Conservation (phyloP, 2,329 filamentous ascomycete species). For the Calonectria honghensis region DNA sequence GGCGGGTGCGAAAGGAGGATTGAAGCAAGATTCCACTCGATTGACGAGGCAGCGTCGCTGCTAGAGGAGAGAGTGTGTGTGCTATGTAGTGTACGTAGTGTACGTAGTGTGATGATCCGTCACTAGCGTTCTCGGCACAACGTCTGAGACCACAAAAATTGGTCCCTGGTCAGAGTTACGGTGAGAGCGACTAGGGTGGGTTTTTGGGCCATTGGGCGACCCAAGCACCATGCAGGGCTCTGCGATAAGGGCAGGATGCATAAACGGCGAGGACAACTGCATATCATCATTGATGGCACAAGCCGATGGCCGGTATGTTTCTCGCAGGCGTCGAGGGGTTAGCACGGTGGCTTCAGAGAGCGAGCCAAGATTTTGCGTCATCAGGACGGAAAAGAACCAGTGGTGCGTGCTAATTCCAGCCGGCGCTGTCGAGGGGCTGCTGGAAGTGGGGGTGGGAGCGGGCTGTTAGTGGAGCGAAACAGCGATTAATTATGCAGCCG, state of each 20-base stretch:
- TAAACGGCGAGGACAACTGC: conserved; percentile 7
- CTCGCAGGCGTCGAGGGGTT: not conserved
- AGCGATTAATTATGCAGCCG: conserved; percentile 29
- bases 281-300: not conserved
- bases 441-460: conserved; percentile 16
- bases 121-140: conserved; percentile 21
- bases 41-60: not conserved
- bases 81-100: not conserved
- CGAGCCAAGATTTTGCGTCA: conserved; percentile 20
- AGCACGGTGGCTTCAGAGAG: conserved; percentile 6
- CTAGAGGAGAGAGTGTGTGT: not conserved
- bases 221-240: conserved; percentile 7
- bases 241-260: conserved; percentile 12
- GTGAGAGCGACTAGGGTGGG: conserved; percentile 25
- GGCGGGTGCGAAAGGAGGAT: not conserved
- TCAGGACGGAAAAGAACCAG: conserved; percentile 9
- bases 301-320: not conserved
- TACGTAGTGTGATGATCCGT: conserved; percentile 25
- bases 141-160: conserved; percentile 28
- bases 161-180: conserved; percentile 27
- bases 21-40: conserved; percentile 12
- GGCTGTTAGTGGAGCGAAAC: not conserved
- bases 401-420: conserved; percentile 19
- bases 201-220: conserved; percentile 23
- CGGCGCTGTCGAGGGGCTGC: not conserved